Conservation (phyloP, 1,284 basidiomycete species). For the Cutaneotrichosporon cavernicola region DNA sequence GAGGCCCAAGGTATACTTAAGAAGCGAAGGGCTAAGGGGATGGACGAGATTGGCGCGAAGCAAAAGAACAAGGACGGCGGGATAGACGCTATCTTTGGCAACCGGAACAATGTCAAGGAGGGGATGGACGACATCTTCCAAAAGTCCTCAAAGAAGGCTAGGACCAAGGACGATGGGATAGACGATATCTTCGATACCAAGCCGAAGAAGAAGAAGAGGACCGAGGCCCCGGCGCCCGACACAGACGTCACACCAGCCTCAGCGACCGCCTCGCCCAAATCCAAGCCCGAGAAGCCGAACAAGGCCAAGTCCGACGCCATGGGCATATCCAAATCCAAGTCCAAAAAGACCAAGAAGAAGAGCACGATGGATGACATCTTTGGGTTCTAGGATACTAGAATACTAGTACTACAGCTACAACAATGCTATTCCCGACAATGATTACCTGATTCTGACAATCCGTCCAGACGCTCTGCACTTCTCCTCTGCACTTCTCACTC, state of each 20-base stretch:
- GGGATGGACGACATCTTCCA: not conserved
- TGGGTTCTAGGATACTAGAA: conserved; percentile 19
- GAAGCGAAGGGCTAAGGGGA: too few species aligned
- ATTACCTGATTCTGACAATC: not conserved
- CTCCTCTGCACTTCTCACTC: too few species aligned
- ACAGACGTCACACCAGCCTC: too few species aligned
- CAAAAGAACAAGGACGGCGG: too few species aligned
- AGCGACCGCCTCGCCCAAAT: not conserved
- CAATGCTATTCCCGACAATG: not conserved
- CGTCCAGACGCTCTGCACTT: not conserved
- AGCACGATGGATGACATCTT: conserved; percentile 48
- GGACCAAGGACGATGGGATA: not conserved
- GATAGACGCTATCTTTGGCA: too few species aligned
- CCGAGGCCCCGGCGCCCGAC: not conserved
- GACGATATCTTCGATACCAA: conserved; percentile 8
- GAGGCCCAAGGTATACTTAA: too few species aligned
- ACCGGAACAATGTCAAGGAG: not conserved
- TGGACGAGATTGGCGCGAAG: not conserved
- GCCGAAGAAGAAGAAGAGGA: not conserved
- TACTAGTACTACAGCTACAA: conserved; percentile 7
- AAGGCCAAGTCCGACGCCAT: not conserved
- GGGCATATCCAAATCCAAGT: not conserved
- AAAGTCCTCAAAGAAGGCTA: conserved; percentile 7
- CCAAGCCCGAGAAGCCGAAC: not conserved
- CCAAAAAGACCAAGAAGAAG: conserved; percentile 24